A percentile compares a stretch with the other conserved stretches of the same genome.
Evolutionary conservation across 139 green algal genomes (phyloP).

Genomic region (Chlorella sp.): DNA sequence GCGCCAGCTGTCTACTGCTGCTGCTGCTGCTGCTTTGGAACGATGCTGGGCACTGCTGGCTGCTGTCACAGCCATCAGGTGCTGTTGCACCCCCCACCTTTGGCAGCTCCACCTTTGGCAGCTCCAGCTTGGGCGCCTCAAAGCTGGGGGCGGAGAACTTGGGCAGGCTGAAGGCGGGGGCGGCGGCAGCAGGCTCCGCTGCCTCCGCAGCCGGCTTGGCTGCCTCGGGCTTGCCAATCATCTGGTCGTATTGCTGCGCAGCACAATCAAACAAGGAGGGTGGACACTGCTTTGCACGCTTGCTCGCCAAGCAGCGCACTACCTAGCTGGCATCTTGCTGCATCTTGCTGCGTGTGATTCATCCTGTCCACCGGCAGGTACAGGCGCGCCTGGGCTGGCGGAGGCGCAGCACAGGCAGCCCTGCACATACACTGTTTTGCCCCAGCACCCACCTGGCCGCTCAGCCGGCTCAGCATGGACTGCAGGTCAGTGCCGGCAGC

Average conservation of each 20-base stretch:
- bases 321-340: too few relatives aligned
- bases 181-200: too few relatives aligned
- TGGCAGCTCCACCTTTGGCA: background rate
- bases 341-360: too few relatives aligned
- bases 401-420: too few relatives aligned
- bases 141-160: background rate
- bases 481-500: background rate
- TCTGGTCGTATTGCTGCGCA: background rate
- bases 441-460: background rate
- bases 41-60: background rate
- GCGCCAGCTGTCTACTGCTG: too few relatives aligned
- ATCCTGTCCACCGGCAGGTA: too few relatives aligned
- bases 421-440: background rate
- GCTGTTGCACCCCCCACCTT: too few relatives aligned
- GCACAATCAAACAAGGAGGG: too few relatives aligned
- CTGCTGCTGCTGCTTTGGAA: background rate
- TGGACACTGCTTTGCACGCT: background rate
- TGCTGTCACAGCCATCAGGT: background rate
- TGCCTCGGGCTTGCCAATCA: background rate
- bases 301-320: too few relatives aligned
- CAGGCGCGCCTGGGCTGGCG: too few relatives aligned
- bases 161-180: slow-evolving; percentile 8
- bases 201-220: background rate
- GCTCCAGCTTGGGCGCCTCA: background rate
- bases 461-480: slow-evolving; percentile 7